Percentiles rank a stretch among this genome's conserved stretches.
Evolutionary conservation across 2,329 filamentous ascomycete genomes (phyloP).

Genomic region (Cercospora janseana): DNA sequence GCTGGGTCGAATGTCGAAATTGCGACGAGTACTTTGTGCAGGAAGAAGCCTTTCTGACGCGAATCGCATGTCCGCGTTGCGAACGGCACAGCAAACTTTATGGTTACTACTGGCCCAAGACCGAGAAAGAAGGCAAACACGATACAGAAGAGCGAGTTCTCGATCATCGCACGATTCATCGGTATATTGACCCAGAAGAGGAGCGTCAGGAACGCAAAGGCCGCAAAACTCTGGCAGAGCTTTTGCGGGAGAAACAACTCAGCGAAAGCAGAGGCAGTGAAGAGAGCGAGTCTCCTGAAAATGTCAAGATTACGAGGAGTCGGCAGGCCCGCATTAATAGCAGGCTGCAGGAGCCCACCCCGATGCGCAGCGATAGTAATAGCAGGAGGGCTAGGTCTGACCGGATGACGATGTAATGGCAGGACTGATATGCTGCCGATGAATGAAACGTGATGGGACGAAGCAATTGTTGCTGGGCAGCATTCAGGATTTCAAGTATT

Average conservation of each 20-base stretch:
- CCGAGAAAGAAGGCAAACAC: conserved; percentile 69
- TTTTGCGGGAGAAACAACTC: conserved; percentile 31
- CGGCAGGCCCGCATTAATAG: conserved; percentile 12
- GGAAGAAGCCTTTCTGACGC: conserved; percentile 80
- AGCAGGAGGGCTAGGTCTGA: neutral
- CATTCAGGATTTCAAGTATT: neutral
- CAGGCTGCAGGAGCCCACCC: conserved; percentile 16
- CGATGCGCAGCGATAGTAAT: conserved; percentile 14
- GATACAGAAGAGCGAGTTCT: conserved; percentile 70
- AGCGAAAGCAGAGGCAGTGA: conserved; percentile 27
- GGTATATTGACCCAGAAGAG: conserved; percentile 65
- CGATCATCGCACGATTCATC: conserved; percentile 83
- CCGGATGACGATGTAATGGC: conserved; percentile 2
- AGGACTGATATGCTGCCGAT: neutral
- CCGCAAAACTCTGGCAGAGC: conserved; percentile 34
- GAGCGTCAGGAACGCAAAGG: conserved; percentile 38
- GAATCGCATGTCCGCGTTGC: conserved; percentile 82
- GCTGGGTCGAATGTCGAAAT: conserved; percentile 85
- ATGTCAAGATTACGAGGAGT: conserved; percentile 13
- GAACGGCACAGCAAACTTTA: conserved; percentile 95
- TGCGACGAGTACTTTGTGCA: conserved; percentile 84
- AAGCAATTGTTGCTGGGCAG: neutral
- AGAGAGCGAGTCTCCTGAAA: conserved; percentile 17
- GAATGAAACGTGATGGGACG: conserved; percentile 3
- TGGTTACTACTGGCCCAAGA: conserved; percentile 94